Conservation (phyloP, 208 protist genomes). For the Novymonas esmeraldas region DNA sequence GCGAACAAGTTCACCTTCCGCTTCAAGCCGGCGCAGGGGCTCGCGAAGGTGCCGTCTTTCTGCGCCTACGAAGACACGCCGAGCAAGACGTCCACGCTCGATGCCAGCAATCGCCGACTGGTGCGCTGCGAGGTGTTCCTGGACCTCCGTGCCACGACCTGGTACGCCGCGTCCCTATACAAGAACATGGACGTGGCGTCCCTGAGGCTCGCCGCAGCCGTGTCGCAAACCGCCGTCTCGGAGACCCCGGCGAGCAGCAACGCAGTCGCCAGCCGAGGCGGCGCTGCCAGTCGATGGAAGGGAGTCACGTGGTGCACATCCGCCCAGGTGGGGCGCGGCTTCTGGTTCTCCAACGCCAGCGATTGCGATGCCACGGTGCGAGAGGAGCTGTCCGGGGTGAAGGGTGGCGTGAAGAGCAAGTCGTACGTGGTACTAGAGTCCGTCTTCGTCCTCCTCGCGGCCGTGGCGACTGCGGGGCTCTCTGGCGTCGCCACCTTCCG, state of each 20-base stretch:
- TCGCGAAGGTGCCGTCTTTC: constrained; percentile 6
- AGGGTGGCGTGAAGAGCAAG: not conserved
- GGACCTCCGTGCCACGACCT: constrained; percentile 12
- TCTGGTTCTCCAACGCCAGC: constrained; percentile 7
- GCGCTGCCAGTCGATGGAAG: constrained; percentile 4
- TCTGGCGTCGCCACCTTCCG: not conserved
- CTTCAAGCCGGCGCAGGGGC: constrained; percentile 11
- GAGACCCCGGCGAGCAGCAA: too few species aligned
- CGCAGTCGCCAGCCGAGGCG: too few species aligned
- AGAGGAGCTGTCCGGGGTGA: not conserved
- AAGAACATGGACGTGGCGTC: not conserved
- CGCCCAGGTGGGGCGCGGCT: constrained; percentile 3
- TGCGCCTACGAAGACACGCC: constrained; percentile 16
- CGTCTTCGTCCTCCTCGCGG: not conserved
- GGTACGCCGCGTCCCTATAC: constrained; percentile 5
- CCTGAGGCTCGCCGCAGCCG: constrained; percentile 11
- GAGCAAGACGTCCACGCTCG: not conserved
- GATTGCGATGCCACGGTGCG: not conserved
- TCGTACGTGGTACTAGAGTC: not conserved
- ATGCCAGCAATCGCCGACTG: not conserved
- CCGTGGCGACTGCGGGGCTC: not conserved
- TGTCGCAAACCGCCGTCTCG: too few species aligned
- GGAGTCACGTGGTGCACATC: constrained; percentile 10
- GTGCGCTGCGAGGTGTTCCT: constrained; percentile 25
- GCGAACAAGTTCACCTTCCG: constrained; percentile 10